These are phyloP conservation scores for Diplodia sapinea DNA, from an alignment of 2,329 filamentous ascomycete genomes.

Conservation along the genomic window DNA sequence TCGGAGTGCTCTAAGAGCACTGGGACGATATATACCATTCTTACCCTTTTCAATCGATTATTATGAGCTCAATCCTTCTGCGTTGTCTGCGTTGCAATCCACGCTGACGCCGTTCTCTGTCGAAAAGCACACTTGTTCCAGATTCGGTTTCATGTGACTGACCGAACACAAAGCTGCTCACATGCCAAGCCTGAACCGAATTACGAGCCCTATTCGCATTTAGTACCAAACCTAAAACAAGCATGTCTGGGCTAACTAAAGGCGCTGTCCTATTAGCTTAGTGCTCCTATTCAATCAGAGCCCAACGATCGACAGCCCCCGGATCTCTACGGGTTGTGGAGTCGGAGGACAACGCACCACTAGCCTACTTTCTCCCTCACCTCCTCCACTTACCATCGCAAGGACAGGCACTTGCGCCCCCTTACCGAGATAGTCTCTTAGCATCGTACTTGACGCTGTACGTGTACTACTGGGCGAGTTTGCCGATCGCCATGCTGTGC, in stretches of 20 bases:
- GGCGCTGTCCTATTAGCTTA: not conserved
- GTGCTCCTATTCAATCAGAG: not conserved
- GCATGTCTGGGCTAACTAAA: not conserved
- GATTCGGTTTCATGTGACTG: slow-evolving; percentile 3
- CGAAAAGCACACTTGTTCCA: not conserved
- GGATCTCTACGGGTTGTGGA: not conserved
- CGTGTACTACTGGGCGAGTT: slow-evolving; percentile 48
- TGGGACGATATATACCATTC: not conserved
- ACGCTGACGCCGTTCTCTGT: not conserved
- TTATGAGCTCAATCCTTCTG: not conserved
- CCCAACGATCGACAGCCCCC: not conserved
- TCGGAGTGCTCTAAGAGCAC: not conserved
- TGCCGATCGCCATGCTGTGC: slow-evolving; percentile 46
- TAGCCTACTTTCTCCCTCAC: not conserved
- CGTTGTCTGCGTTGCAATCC: not conserved
- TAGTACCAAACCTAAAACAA: not conserved
- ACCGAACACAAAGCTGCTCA: slow-evolving; percentile 5
- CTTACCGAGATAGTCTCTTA: not conserved
- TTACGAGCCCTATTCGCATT: slow-evolving; percentile 9
- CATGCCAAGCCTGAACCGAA: slow-evolving; percentile 4
- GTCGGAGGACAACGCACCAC: not conserved
- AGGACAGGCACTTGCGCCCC: not conserved
- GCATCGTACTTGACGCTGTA: slow-evolving; percentile 35
- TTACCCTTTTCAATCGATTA: not conserved
- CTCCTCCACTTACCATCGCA: not conserved